Evolutionary conservation across 768 basidiomycete genomes (phyloP), one percentile per base, ranked within the genome.

Genomic region (Lactifluus hygrophoroides): DNA sequence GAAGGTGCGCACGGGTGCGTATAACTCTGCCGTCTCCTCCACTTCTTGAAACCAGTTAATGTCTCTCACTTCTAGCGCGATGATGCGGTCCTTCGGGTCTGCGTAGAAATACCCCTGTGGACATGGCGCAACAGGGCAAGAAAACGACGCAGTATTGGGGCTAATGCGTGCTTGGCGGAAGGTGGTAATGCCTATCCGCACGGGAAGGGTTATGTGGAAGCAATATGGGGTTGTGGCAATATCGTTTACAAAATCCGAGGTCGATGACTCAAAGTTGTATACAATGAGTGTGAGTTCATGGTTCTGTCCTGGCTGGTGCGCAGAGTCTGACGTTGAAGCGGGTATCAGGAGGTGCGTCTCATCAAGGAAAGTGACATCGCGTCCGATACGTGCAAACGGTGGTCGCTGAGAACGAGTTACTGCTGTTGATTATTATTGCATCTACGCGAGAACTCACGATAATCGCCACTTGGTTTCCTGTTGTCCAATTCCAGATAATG

Each of bases 401-500:
- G 54, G 58, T 16, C 53, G 53, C 58, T 60, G 27, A 10, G 28
- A 43, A 45, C 3, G 34, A 19, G 14, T 27, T 49, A 30, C n/a
- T 23, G 21, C 23, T 17, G n/a, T 19, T 21, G 30, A 1, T 21
- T 8, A 28, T 49, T 37, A 32, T 11, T 21, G 32, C 11, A 25
- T 21, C 19, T 3, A n/a, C n/a, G n/a, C n/a, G 30, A 14, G 23
- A 2, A 17, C 54, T 48, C 16, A 60, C 58, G 23, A 60, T 23
- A 16, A 46, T 50, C 1, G 35, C 42, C 35, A 60, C 54, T 34
- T 51, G 48, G 8, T 17, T 46, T 30, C 58, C 58, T 27, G 54
- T 51, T 28, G 10, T 56, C 58, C 58, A 60, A 21, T 60, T 60
- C 58, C 54, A 60, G 17, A 55, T 38, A 16, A 51, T 35, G 21